Evolutionary conservation across 345 rosid species (phyloP).

Genomic region (Populus nigra): DNA sequence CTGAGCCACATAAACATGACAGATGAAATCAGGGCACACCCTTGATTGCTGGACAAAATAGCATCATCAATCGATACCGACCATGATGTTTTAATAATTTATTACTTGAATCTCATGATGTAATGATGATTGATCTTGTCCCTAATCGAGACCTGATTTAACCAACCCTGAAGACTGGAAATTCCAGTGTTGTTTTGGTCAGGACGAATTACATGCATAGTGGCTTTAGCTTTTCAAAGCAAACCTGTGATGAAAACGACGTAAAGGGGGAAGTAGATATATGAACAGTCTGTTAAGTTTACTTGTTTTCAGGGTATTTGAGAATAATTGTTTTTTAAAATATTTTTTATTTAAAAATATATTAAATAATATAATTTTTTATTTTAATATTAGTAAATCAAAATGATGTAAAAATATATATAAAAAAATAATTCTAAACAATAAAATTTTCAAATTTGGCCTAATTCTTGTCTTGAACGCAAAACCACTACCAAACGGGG

Average conservation of each 20-base stretch:
- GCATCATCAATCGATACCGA: not conserved
- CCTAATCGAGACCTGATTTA: not conserved
- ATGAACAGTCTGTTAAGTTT: not conserved
- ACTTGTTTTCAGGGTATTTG: too few relatives aligned
- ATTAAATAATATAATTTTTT: too few relatives aligned
- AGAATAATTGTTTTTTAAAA: too few relatives aligned
- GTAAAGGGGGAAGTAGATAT: not conserved
- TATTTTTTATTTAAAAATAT: too few relatives aligned
- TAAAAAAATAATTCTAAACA: too few relatives aligned
- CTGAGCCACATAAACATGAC: constrained; percentile 20
- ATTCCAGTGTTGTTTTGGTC: not conserved
- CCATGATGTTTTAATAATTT: not conserved
- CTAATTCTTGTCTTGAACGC: too few relatives aligned
- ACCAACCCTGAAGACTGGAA: not conserved
- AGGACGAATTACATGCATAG: constrained; percentile 2
- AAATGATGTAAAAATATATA: too few relatives aligned
- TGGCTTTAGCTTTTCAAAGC: not conserved
- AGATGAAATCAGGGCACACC: not conserved
- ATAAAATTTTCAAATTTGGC: too few relatives aligned
- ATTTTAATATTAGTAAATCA: not conserved
- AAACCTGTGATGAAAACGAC: constrained; percentile 1
- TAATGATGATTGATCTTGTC: not conserved
- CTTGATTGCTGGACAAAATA: not conserved
- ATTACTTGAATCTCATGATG: not conserved
- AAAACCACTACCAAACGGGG: too few relatives aligned